A percentile compares a stretch with the other conserved stretches of the same genome.
These are phyloP conservation scores for Saccharomycopsis oosterbeekiorum DNA, from an alignment of 805 yeast genomes.

Conservation along the genomic window DNA sequence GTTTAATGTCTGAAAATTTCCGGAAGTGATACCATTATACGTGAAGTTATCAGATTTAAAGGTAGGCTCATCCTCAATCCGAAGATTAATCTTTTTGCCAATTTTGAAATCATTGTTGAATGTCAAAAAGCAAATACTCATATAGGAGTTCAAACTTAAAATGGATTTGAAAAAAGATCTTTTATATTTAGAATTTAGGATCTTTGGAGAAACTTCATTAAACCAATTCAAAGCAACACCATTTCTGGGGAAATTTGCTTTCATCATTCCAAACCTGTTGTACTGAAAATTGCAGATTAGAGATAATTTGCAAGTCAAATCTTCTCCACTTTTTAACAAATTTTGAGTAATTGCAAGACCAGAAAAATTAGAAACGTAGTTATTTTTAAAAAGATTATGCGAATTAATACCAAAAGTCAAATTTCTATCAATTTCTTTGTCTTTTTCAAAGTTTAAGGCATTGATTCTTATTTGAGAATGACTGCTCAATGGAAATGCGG, in stretches of 20 bases:
- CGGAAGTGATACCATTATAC: neutral
- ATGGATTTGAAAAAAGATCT: conserved; percentile 7
- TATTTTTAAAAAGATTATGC: neutral
- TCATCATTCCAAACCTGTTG: neutral
- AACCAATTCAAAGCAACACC: neutral
- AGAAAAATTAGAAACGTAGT: conserved; percentile 1
- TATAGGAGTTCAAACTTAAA: conserved; percentile 1
- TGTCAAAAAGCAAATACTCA: conserved; percentile 5
- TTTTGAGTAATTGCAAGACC: conserved; percentile 11
- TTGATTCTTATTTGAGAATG: neutral
- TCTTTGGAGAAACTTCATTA: conserved; percentile 2
- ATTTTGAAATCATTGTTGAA: neutral
- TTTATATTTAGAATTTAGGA: neutral
- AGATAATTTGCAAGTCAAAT: conserved; percentile 5
- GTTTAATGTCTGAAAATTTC: neutral
- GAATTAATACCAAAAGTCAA: neutral
- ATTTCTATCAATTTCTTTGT: neutral
- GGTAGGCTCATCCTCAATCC: too few species aligned
- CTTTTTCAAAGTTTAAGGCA: neutral
- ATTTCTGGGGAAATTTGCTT: neutral
- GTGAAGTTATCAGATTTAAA: conserved; percentile 1
- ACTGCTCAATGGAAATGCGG: neutral
- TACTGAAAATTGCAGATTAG: neutral
- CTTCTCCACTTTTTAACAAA: neutral
- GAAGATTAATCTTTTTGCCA: conserved; percentile 3